These are phyloP conservation scores for Cercis canadensis DNA, from an alignment of 306 rosid species.

Conservation along the genomic window DNA sequence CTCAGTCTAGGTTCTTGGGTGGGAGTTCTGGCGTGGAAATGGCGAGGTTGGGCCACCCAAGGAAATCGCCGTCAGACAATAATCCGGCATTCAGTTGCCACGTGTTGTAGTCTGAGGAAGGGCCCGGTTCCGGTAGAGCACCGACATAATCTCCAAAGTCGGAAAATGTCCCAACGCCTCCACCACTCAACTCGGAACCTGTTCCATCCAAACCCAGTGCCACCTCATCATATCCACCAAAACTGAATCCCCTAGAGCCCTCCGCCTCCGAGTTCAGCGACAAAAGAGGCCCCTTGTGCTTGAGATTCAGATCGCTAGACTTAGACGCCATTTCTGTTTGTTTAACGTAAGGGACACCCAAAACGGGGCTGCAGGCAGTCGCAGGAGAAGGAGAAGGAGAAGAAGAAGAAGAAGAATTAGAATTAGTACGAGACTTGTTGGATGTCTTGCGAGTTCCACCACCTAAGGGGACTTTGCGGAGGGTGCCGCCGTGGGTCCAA, in stretches of 20 bases:
- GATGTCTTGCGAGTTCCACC: slow-evolving; percentile 58
- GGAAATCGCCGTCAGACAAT: slow-evolving; percentile 39
- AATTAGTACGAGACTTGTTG: slow-evolving; percentile 42
- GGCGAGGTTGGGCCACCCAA: slow-evolving; percentile 50
- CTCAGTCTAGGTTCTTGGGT: slow-evolving; percentile 24
- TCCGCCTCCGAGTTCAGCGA: slow-evolving; percentile 33
- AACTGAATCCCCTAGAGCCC: slow-evolving; percentile 21
- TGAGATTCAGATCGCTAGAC: neutral
- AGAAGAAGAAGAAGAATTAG: slow-evolving; percentile 43
- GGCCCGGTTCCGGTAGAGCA: neutral
- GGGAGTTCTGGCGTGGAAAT: slow-evolving; percentile 34
- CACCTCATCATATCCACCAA: slow-evolving; percentile 44
- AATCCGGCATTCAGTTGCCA: slow-evolving; percentile 51
- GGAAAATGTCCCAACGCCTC: slow-evolving; percentile 35
- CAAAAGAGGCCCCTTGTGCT: slow-evolving; percentile 9
- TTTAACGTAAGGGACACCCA: slow-evolving; percentile 5
- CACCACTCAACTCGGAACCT: slow-evolving; percentile 45
- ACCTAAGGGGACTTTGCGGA: slow-evolving; percentile 62
- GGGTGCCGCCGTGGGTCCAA: slow-evolving; percentile 68
- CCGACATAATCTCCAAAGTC: slow-evolving; percentile 39
- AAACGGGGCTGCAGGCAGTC: neutral
- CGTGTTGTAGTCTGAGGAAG: slow-evolving; percentile 41
- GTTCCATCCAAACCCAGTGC: slow-evolving; percentile 41
- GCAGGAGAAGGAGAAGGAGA: slow-evolving; percentile 42
- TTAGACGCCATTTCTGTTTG: neutral